A percentile compares a stretch with the other conserved stretches of the same genome.
Conservation (phyloP, 257 asterid species). For the Ocimum tenuiflorum region DNA sequence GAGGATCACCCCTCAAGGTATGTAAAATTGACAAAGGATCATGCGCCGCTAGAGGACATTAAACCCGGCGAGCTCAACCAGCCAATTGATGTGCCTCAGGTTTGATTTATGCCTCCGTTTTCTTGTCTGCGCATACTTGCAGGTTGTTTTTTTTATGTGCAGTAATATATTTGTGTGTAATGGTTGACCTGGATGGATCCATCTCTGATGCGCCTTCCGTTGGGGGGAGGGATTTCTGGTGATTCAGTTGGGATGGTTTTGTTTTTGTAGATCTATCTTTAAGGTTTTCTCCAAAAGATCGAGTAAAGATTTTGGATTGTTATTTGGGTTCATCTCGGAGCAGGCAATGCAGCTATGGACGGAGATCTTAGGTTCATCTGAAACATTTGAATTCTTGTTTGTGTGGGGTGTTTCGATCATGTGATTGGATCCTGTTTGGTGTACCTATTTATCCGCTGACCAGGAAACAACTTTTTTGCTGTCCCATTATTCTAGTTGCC, state of each 20-base stretch:
- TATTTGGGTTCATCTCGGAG: background rate
- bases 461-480: background rate
- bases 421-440: background rate
- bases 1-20: constrained; percentile 85
- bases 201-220: background rate
- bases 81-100: constrained; percentile 93
- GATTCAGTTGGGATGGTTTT: background rate
- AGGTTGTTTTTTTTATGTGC: background rate
- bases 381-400: background rate
- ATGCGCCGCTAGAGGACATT: constrained; percentile 70
- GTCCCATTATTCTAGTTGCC: background rate
- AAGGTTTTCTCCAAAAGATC: background rate
- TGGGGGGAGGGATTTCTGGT: background rate
- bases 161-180: background rate
- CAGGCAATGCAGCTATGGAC: background rate
- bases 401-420: background rate
- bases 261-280: background rate
- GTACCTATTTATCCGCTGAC: background rate
- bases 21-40: constrained; percentile 85
- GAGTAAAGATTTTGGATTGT: background rate
- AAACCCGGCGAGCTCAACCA: constrained; percentile 95
- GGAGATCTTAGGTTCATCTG: background rate
- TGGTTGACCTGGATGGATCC: constrained; percentile 11
- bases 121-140: background rate
- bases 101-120: background rate